Conservation (phyloP, 805 yeast species). For the Wickerhamiella kazuoi region DNA sequence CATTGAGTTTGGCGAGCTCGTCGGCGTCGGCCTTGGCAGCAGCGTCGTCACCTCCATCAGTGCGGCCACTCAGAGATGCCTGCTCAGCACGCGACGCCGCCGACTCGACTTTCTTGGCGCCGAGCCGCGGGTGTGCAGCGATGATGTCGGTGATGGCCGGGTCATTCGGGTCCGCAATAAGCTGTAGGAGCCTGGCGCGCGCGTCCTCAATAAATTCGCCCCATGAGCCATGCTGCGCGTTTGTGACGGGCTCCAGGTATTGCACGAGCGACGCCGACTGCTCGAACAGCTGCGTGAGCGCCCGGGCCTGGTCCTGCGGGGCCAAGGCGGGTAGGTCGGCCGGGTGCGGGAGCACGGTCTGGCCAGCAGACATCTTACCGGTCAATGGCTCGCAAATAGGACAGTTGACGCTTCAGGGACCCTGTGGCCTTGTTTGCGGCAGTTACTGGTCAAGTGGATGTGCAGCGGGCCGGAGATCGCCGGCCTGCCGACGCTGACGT, state of each 20-base stretch:
- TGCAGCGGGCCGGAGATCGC: too few relatives aligned
- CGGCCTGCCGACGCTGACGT: too few relatives aligned
- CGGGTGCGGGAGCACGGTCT: background rate
- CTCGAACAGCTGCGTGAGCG: constrained; percentile 45
- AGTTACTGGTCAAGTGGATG: too few relatives aligned
- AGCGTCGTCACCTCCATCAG: too few relatives aligned
- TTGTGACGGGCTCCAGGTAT: constrained; percentile 22
- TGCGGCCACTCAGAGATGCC: constrained; percentile 40
- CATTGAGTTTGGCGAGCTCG: constrained; percentile 37
- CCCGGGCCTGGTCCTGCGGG: constrained; percentile 19
- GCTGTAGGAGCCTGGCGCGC: constrained; percentile 24
- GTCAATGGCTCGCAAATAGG: too few relatives aligned
- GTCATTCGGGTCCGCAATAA: constrained; percentile 19
- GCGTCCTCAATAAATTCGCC: constrained; percentile 30
- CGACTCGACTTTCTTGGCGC: constrained; percentile 37
- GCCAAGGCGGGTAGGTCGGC: background rate
- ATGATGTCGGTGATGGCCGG: constrained; percentile 30
- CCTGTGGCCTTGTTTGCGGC: too few relatives aligned
- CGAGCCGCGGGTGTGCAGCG: constrained; percentile 84
- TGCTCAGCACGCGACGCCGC: constrained; percentile 59
- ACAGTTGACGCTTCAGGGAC: too few relatives aligned
- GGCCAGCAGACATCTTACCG: too few relatives aligned
- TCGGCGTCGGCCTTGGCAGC: constrained; percentile 32
- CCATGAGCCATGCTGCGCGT: constrained; percentile 9
- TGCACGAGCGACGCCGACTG: constrained; percentile 35